Evolutionary conservation across 495 filamentous ascomycete genomes (phyloP).

Genomic region (Neurospora sublineolata): DNA sequence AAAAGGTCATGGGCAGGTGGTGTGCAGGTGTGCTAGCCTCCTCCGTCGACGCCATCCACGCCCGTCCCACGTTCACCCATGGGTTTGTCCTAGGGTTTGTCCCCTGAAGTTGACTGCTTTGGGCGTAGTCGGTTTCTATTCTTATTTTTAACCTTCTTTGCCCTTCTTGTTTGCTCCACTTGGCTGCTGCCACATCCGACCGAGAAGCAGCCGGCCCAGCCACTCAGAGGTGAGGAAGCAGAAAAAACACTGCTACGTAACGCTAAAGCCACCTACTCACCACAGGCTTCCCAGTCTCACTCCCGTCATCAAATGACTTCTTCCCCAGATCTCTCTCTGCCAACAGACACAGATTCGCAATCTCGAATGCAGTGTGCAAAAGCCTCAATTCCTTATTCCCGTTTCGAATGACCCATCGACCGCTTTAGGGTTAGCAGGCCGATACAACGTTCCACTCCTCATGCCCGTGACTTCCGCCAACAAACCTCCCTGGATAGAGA

Average conservation of each 20-base stretch:
- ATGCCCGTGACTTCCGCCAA: background rate
- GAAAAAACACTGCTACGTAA: background rate
- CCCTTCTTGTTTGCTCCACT: slow-evolving; percentile 1
- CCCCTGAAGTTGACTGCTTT: slow-evolving; percentile 1
- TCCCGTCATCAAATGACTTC: background rate
- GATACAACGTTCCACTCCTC: background rate
- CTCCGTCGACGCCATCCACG: background rate
- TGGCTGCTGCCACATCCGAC: slow-evolving; percentile 7
- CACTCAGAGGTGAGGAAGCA: slow-evolving; percentile 2
- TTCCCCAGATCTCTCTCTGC: background rate
- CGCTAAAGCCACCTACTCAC: background rate
- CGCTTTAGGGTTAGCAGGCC: background rate
- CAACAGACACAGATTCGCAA: background rate
- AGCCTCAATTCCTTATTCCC: background rate
- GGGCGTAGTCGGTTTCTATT: slow-evolving; percentile 19
- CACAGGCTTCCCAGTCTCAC: background rate
- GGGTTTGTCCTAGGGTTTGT: background rate
- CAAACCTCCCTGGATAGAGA: background rate
- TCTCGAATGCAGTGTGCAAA: background rate
- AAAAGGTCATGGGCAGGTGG: background rate
- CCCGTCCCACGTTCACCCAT: background rate
- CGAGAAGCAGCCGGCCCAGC: background rate
- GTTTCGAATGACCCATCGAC: background rate
- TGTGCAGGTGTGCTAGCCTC: background rate
- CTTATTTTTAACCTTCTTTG: slow-evolving; percentile 20